Base-by-base conservation (phyloP, 345 rosid genomes). In the Eucalyptus polybractea region DNA sequence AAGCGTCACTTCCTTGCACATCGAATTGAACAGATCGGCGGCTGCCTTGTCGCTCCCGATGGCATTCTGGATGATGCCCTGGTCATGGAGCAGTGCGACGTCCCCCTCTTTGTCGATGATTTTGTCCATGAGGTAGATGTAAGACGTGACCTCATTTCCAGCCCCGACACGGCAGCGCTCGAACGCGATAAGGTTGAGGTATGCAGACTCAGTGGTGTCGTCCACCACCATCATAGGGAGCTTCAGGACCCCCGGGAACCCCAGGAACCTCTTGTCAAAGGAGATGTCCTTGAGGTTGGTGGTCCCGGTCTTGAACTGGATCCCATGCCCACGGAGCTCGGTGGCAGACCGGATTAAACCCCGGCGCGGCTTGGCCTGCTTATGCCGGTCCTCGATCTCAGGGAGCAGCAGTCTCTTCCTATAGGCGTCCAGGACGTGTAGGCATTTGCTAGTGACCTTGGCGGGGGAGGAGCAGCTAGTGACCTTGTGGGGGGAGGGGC, bases 1-100 rank as follows among this genome's bases (percentile, higher is more conserved):
- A 4, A 92, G 88, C 2, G 93, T 91, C 12, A 92, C 89, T 31
- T 92, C 93, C 60, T 90, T 92, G 22, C 90, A 88, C 6, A 94
- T 90, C 4, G 91, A 91, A 88, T 92, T 91, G 93, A 94, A 94
- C 37, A 94, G n/a, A 3, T 91, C 33, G 27, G 94, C 94, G 16
- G 88, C 94, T 0, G 92, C 95, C 86, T 93, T 91, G 91, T 92
- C 94, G 60, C 94, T 93, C 62, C 94, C 96, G 5, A 91, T 29
- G 1, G 92, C 92, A 53, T 91, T 93, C 86, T 89, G 90, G 51
- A 94, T 89, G 69, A 94, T 93, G 87, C 92, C 93, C 29, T 22
- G 58, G 2, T 87, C 89, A 87, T 93, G 89, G 24, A 94, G 88
- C 45, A 94, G 87, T 7, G 92, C 93, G 4, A 94, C 93, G 56